Percentiles rank a stretch among this genome's conserved stretches.
Evolutionary conservation across 371 early-diverging fungal species (phyloP).

Genomic region (Mycotypha africana): DNA sequence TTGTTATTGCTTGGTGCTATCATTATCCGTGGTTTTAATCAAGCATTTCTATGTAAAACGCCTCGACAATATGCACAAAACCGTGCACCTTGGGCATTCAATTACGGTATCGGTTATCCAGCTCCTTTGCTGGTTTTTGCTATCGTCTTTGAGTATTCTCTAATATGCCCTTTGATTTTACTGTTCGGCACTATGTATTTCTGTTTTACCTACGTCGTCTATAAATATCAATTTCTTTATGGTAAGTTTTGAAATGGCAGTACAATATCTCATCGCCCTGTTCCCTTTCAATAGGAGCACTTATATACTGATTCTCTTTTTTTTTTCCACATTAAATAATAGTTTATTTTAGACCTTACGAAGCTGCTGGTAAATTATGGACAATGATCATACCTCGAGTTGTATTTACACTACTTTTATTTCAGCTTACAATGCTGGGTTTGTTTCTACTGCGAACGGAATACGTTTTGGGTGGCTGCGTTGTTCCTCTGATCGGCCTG

Average conservation of each 20-base stretch:
- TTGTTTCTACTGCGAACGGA: constrained; percentile 48
- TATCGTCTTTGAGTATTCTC: constrained; percentile 83
- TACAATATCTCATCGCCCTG: neutral
- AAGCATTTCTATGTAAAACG: constrained; percentile 54
- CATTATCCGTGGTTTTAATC: constrained; percentile 29
- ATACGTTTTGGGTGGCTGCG: constrained; percentile 29
- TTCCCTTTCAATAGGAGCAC: too few species aligned
- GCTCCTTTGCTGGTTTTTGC: constrained; percentile 73
- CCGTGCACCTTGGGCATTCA: constrained; percentile 52
- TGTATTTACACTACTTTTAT: constrained; percentile 72
- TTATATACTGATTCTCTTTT: neutral
- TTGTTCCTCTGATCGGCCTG: constrained; percentile 40
- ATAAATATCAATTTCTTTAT: constrained; percentile 83
- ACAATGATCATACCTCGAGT: constrained; percentile 75
- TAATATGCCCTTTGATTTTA: constrained; percentile 82
- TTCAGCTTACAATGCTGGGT: constrained; percentile 84
- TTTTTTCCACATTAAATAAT: neutral
- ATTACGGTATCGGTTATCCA: constrained; percentile 60
- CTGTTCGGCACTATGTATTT: constrained; percentile 77
- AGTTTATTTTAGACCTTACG: constrained; percentile 82
- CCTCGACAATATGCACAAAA: constrained; percentile 67
- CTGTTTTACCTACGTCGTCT: constrained; percentile 70
- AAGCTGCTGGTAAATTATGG: constrained; percentile 76
- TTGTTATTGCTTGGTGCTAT: constrained; percentile 55
- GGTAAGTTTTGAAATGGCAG: constrained; percentile 23